Base-by-base conservation (phyloP, 2,329 filamentous ascomycete genomes). In the Dactylella cylindrospora region DNA sequence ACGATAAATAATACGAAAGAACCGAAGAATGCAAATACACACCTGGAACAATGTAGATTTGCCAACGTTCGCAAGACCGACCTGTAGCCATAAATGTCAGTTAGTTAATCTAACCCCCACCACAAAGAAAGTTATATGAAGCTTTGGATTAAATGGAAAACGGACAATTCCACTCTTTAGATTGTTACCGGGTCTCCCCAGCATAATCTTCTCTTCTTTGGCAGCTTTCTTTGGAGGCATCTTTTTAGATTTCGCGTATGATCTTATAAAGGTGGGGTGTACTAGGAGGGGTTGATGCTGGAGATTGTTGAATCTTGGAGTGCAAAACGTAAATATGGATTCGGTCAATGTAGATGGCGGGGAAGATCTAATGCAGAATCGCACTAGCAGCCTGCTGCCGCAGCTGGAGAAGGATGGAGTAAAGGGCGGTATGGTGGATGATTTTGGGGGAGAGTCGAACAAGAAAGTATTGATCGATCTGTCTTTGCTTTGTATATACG, bases 141-240 rank as follows among this genome's bases (percentile, higher is more conserved):
- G n/a, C n/a, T n/a, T 31, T 15, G 23, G n/a, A 29, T n/a, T 32
- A 53, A 43, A 38, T 69, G 66, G 73, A 74, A 70, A 73, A 74
- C 83, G 76, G 80, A 94, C 93, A 84, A 98, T 98, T 79, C 93
- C 94, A 79, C 89, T 96, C 84, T 97, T 98, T 76, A 98, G 76
- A 78, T 84, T 97, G 82, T 98, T 98, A 73, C 93, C 93, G 68
- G 93, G 93, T 74, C 93, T 82, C 76, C 93, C 93, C 76, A 98
- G 81, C 70, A 93, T 84, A 76, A 97, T 81, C 84, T 97, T 97
- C 81, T 97, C 88, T 81, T 96, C 87, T 71, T 88, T 84, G 70
- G 84, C 85, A 49, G 77, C 79, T 78, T 97, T 97, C 82, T 98
- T 98, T 74, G 93, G 93, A 77, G 89, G 80, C 93, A 98, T 98